Percentiles rank a stretch among this genome's conserved stretches.
Evolutionary conservation across 306 rosid genomes (phyloP).

Genomic region (Vicia faba): DNA sequence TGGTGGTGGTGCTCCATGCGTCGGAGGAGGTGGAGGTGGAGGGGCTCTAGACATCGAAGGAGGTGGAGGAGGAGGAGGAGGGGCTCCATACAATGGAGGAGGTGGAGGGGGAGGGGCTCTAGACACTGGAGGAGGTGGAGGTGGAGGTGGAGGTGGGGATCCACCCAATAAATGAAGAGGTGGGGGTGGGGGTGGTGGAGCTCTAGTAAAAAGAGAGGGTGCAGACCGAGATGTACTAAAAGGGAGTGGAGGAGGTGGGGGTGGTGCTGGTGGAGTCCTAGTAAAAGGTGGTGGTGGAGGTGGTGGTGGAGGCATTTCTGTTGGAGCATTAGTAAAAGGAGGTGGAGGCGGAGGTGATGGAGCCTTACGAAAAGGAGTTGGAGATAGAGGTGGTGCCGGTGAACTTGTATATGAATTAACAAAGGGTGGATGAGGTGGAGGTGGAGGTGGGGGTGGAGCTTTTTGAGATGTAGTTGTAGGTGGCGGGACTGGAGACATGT

Average conservation of each 20-base stretch:
- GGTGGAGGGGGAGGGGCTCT: slow-evolving; percentile 5
- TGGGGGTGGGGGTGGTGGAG: slow-evolving; percentile 39
- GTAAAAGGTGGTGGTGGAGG: slow-evolving; percentile 15
- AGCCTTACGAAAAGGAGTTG: slow-evolving; percentile 37
- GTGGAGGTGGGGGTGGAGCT: slow-evolving; percentile 35
- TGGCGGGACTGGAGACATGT: slow-evolving; percentile 23
- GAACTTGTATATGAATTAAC: slow-evolving; percentile 13
- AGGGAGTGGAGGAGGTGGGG: slow-evolving; percentile 52
- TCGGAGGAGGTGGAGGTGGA: slow-evolving; percentile 31
- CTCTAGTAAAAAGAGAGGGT: slow-evolving; percentile 30
- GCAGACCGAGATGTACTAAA: slow-evolving; percentile 14
- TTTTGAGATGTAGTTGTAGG: slow-evolving; percentile 31
- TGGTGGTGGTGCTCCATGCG: slow-evolving; percentile 23
- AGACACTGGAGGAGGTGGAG: slow-evolving; percentile 26
- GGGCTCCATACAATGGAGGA: not conserved
- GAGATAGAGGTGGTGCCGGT: slow-evolving; percentile 31
- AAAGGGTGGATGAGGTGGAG: slow-evolving; percentile 41
- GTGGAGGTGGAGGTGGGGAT: slow-evolving; percentile 16
- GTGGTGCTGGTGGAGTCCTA: slow-evolving; percentile 42
- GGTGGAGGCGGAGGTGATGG: slow-evolving; percentile 37
- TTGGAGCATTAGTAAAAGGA: slow-evolving; percentile 23
- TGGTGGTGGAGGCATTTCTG: slow-evolving; percentile 33
- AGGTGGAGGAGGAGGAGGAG: slow-evolving; percentile 28
- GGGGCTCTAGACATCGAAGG: slow-evolving; percentile 18
- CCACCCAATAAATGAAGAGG: slow-evolving; percentile 15